A percentile compares a stretch with the other conserved stretches of the same genome.
Conservation (phyloP, 2,329 filamentous ascomycete species). For the Monosporascus sp. region DNA sequence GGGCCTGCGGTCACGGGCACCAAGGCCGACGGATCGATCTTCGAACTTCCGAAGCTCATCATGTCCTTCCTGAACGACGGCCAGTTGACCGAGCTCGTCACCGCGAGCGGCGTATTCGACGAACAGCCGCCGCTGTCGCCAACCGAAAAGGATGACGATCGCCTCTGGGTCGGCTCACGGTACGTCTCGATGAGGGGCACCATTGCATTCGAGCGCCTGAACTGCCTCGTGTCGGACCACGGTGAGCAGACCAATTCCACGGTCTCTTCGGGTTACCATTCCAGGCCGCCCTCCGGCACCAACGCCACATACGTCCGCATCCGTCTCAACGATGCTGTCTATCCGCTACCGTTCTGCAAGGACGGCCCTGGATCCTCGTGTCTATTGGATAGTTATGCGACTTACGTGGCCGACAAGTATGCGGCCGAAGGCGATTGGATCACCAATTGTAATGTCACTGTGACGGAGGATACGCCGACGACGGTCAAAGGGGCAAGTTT, state of each 20-base stretch:
- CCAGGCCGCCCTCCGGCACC: background rate
- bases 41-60: conserved; percentile 50
- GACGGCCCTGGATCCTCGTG: conserved; percentile 52
- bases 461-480: conserved; percentile 30
- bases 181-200: conserved; percentile 61
- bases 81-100: conserved; percentile 57
- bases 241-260: background rate
- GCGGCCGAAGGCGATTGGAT: conserved; percentile 44
- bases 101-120: conserved; percentile 57
- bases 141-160: conserved; percentile 38
- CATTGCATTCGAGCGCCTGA: conserved; percentile 58
- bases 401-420: conserved; percentile 40
- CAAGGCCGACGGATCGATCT: conserved; percentile 38
- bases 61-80: conserved; percentile 62
- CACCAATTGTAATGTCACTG: conserved; percentile 41
- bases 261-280: background rate
- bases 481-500: conserved; percentile 43
- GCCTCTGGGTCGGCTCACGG: conserved; percentile 50
- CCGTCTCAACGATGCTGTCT: conserved; percentile 57
- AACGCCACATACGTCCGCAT: conserved; percentile 49
- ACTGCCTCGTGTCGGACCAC: conserved; percentile 33
- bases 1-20: conserved; percentile 47
- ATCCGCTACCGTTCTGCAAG: conserved; percentile 51
- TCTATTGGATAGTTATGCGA: conserved; percentile 38
- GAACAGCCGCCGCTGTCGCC: conserved; percentile 43